Evolutionary conservation across 2,329 filamentous ascomycete species (phyloP), one percentile per base, ranked within the genome.

Genomic region (Claviceps pazoutovae): DNA sequence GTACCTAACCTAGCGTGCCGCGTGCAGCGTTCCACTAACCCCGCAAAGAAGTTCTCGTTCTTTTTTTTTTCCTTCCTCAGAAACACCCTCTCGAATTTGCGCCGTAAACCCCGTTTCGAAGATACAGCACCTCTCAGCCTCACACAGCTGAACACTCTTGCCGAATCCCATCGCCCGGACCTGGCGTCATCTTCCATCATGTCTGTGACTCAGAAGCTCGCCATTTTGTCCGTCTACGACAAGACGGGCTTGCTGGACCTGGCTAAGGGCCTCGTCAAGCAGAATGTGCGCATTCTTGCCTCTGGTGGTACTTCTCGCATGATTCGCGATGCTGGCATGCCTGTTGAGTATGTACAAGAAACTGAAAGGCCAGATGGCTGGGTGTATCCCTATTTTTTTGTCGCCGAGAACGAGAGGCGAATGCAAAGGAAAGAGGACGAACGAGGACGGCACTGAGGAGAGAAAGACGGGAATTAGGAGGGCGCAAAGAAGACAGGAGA

Each of bases 201-300:
- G 68, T 61, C 67, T 55, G 61, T 57, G 30, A 62, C 68, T 55
- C 78, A 80, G 66, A 74, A 78, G 65, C 79, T 78, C 76, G 93
- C 93, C 59, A 97, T 98, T 66, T 79, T 98, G 67, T 97, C 91
- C 59, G 93, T 97, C 75, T 97, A 93, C 68, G 88, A 98, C 79
- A 98, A 98, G 83, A 97, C 91, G 52, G 93, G 90, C 55, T 80
- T 95, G 59, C 74, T 96, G 59, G 90, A 96, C 71, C 78, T 96
- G 61, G 88, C 89, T 62, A 95, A 95, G 72, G 89, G 89, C 61
- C 80, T 96, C 49, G 79, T 86, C 65, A 80, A 91, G 75, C 81
- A 94, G 65, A 84, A 93, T 81, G 86, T 95, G 60, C 86, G 89
- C 60, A 84, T 98, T 58, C 79, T 98, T 53, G 93, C 93, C 51